Percentiles rank a stretch among this genome's conserved stretches.
These are phyloP conservation scores for Metschnikowia lochheadii DNA, from an alignment of 805 yeast genomes.

Conservation along the genomic window DNA sequence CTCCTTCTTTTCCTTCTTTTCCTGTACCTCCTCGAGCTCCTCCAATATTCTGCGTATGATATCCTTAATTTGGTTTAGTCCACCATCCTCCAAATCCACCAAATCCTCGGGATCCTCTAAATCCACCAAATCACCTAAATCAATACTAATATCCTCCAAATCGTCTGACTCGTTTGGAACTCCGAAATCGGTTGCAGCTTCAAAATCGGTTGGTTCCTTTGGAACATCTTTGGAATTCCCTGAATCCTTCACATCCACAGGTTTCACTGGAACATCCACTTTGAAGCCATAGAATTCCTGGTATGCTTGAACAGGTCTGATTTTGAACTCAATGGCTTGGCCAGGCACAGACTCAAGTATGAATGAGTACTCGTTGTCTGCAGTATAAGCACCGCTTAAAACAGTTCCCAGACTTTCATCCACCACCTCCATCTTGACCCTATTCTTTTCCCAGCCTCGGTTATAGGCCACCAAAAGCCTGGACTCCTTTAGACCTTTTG, in stretches of 20 bases:
- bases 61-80: not conserved
- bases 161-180: too few relatives aligned
- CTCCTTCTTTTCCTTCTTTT: not conserved
- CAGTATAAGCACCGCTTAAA: slow-evolving; percentile 7
- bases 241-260: too few relatives aligned
- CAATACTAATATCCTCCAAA: too few relatives aligned
- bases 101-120: too few relatives aligned
- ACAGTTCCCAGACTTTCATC: slow-evolving; percentile 6
- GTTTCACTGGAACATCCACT: not conserved
- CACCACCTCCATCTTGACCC: slow-evolving; percentile 8
- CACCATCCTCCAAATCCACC: not conserved
- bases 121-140: too few relatives aligned
- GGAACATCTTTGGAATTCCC: too few relatives aligned
- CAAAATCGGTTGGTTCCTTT: too few relatives aligned
- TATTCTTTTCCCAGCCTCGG: slow-evolving; percentile 7
- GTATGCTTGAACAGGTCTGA: slow-evolving; percentile 4
- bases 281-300: slow-evolving; percentile 6
- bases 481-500: not conserved
- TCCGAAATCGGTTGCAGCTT: too few relatives aligned
- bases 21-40: not conserved
- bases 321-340: not conserved
- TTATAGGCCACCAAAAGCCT: slow-evolving; percentile 8
- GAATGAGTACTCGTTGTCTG: slow-evolving; percentile 6
- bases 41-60: not conserved
- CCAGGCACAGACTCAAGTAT: not conserved